A percentile compares a stretch with the other conserved stretches of the same genome.
These are phyloP conservation scores for Butyriboletus loyo DNA, from an alignment of 768 basidiomycete genomes.

Conservation along the genomic window DNA sequence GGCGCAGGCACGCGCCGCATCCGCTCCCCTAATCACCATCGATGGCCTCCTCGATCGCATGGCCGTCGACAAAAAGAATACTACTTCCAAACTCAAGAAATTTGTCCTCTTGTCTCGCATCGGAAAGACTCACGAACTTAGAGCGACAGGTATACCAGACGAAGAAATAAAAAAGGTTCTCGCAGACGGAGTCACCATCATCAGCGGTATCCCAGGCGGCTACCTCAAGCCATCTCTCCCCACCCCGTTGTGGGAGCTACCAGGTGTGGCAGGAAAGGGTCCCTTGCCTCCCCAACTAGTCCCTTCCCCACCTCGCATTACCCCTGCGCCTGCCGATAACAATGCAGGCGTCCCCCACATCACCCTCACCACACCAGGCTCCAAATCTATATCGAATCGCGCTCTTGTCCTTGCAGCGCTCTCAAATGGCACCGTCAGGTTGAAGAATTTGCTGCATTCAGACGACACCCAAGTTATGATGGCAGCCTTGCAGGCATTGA, in stretches of 20 bases:
- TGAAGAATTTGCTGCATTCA: slow-evolving; percentile 91
- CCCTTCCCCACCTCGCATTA: background rate
- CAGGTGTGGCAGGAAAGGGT: slow-evolving; percentile 11
- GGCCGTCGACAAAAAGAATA: slow-evolving; percentile 98
- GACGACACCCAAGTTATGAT: slow-evolving; percentile 99
- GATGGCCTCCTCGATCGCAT: slow-evolving; percentile 88
- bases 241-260: slow-evolving; percentile 32
- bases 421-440: slow-evolving; percentile 79
- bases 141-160: slow-evolving; percentile 84
- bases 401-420: slow-evolving; percentile 92
- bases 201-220: slow-evolving; percentile 55
- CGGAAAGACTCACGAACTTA: slow-evolving; percentile 88
- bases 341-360: slow-evolving; percentile 28
- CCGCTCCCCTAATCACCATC: slow-evolving; percentile 44
- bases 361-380: slow-evolving; percentile 90
- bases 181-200: slow-evolving; percentile 73
- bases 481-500: slow-evolving; percentile 83
- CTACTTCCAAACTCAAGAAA: slow-evolving; percentile 81
- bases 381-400: slow-evolving; percentile 95
- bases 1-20: slow-evolving; percentile 18
- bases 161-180: slow-evolving; percentile 78
- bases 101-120: slow-evolving; percentile 89
- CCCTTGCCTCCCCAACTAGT: slow-evolving; percentile 21
- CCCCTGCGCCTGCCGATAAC: background rate
- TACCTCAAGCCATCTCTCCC: slow-evolving; percentile 44